Base-by-base conservation (phyloP, 345 rosid genomes). In the Rhodamnia rubescens region DNA sequence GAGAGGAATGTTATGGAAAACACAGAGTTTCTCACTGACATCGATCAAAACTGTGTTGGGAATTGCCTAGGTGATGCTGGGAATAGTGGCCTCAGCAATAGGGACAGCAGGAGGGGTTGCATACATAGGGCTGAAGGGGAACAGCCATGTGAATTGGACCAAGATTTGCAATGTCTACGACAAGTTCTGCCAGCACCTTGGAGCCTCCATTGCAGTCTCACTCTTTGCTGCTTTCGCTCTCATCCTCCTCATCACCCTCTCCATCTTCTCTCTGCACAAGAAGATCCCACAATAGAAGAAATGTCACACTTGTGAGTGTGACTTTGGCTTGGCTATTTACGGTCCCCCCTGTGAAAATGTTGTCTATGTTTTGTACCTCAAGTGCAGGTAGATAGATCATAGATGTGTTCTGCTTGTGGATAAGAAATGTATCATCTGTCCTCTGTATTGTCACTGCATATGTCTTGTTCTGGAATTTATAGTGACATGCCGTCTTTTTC, bases 81-180 rank as follows among this genome's bases (percentile, higher is more conserved):
- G 98, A 83, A 29, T 97, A 83, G 91, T 94, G 44, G 95, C 96
- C 7, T 92, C 98, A 27, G 98, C 96, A 18, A 92, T 95, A 3
- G 99, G 97, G 0, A 84, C 99, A 32, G 93, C 97, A 1, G 97
- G 93, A 22, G 93, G 90, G 42, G 96, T 95, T 26, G 98, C 86
- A 42, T 97, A 97, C 58, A 80, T 94, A n/a, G 95, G 93, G 42
- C 83, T 93, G 82, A 90, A 89, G 89, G 99, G 99, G 47, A 95
- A 95, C 85, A 88, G 82, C 6, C 94, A 94, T 32, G 78, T 18
- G 2, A 3, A 61, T 0, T 94, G 99, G 99, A 52, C 0, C 6
- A 89, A 97, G 94, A 81, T 95, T 7, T 97, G 98, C 93, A 4
- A 64, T 78, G 84, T 53, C 5, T 94, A 88, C 82, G 95, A 84